A percentile compares a stretch with the other conserved stretches of the same genome.
Conservation (phyloP, 495 filamentous ascomycete genomes). For the Trichoderma parareesei region DNA sequence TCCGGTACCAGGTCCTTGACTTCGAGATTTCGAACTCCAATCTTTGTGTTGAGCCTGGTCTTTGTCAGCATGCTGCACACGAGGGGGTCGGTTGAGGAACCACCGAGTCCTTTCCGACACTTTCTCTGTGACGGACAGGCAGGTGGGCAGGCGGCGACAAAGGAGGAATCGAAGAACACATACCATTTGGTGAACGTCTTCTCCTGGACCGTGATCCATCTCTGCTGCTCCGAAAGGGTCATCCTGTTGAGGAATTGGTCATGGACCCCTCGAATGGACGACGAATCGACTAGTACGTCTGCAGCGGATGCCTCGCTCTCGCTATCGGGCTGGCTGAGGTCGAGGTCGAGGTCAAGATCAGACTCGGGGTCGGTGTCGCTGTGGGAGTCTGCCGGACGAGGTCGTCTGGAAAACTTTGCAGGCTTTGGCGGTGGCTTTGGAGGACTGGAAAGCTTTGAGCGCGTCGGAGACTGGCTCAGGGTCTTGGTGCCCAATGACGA, state of each 20-base stretch:
- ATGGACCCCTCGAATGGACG: slow-evolving; percentile 14
- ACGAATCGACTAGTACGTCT: slow-evolving; percentile 4
- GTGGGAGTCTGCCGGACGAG: not conserved
- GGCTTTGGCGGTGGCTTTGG: slow-evolving; percentile 5
- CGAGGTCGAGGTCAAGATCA: not conserved
- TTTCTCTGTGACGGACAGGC: not conserved
- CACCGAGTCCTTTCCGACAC: not conserved
- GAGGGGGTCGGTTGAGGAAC: not conserved
- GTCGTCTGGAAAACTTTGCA: slow-evolving; percentile 7
- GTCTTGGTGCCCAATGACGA: slow-evolving; percentile 7
- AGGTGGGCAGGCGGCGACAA: slow-evolving; percentile 11
- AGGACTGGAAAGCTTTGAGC: slow-evolving; percentile 7
- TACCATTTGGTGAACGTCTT: slow-evolving; percentile 99
- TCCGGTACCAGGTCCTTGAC: slow-evolving; percentile 82
- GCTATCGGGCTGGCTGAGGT: no score
- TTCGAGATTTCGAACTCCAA: slow-evolving; percentile 62
- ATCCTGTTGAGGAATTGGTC: slow-evolving; percentile 39
- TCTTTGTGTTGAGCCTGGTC: slow-evolving; percentile 85
- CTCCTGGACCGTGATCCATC: slow-evolving; percentile 94
- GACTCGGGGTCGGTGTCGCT: not conserved
- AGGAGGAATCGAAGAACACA: slow-evolving; percentile 17
- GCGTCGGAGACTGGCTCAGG: slow-evolving; percentile 1
- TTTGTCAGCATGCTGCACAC: slow-evolving; percentile 17
- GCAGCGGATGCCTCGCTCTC: not conserved
- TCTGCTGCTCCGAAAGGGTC: slow-evolving; percentile 59